These are phyloP conservation scores for Sphaerulina populicola DNA, from an alignment of 2,329 filamentous ascomycete genomes.

Conservation along the genomic window DNA sequence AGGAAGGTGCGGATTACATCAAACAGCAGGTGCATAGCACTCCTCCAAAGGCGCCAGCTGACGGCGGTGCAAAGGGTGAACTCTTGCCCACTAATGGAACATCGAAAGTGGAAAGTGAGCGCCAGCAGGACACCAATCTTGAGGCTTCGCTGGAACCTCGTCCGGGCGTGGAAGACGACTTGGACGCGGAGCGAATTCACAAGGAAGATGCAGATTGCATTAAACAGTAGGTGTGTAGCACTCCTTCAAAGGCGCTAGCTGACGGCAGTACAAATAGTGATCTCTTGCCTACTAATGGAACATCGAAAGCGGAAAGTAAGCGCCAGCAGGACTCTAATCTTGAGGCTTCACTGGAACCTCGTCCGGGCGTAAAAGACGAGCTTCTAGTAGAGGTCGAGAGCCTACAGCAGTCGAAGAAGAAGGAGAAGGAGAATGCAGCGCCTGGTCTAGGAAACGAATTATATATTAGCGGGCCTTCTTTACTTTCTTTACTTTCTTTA, in stretches of 20 bases:
- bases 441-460: background rate
- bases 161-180: conserved; percentile 9
- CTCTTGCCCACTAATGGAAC: conserved; percentile 1
- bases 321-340: conserved; percentile 24
- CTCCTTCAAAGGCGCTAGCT: conserved; percentile 2
- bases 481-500: too few relatives aligned
- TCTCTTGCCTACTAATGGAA: conserved; percentile 1
- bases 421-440: conserved; percentile 1
- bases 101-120: conserved; percentile 9
- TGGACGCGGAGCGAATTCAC: background rate
- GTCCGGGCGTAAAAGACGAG: conserved; percentile 7
- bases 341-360: conserved; percentile 15
- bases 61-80: conserved; percentile 4
- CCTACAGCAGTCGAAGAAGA: conserved; percentile 3
- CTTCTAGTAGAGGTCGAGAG: background rate
- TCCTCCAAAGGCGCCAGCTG: conserved; percentile 3
- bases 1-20: conserved; percentile 12
- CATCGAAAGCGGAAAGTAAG: conserved; percentile 7
- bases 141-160: conserved; percentile 18
- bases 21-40: conserved; percentile 3
- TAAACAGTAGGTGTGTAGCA: conserved; percentile 3
- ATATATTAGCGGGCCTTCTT: too few relatives aligned
- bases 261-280: conserved; percentile 4
- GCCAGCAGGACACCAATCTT: conserved; percentile 24
- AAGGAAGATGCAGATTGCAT: conserved; percentile 11